Percentiles rank a stretch among this genome's conserved stretches.
phyloP scores from a whole-genome alignment of 2,329 filamentous ascomycete species.

The Chrysoporthe puriensis region DNA sequence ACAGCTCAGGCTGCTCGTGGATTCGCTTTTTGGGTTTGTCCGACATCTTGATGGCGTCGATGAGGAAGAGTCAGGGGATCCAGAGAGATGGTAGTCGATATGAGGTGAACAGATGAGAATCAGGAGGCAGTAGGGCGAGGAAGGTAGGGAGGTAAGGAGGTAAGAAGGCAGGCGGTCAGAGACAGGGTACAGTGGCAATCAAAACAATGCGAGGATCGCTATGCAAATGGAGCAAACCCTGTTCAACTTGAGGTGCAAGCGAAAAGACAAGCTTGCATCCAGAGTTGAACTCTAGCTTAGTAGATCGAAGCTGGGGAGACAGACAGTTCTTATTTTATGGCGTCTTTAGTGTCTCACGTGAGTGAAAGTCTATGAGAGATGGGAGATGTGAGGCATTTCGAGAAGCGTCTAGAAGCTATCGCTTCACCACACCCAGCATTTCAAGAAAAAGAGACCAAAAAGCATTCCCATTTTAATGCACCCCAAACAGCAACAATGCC shows the following conservation, averaged over 20 bases:
- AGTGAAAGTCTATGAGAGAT: no score
- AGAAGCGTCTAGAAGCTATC: background rate
- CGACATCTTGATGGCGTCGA: constrained; percentile 17
- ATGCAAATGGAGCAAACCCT: background rate
- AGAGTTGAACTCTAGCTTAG: background rate
- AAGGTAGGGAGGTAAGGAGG: background rate
- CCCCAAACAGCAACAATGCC: background rate
- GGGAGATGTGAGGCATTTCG: background rate
- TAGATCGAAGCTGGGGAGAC: background rate
- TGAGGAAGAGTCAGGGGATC: background rate
- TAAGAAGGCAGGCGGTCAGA: no score
- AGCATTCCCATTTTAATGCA: background rate
- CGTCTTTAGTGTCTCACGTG: no score
- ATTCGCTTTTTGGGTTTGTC: constrained; percentile 6
- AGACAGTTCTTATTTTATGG: no score
- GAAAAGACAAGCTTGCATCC: background rate
- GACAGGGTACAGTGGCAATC: background rate
- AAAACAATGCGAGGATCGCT: background rate
- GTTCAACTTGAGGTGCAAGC: background rate
- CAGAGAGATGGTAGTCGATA: background rate
- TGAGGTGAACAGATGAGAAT: no score
- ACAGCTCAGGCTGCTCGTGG: constrained; percentile 23
- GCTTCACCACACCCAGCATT: background rate
- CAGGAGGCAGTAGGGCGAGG: background rate
- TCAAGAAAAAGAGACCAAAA: background rate